Base-by-base conservation (phyloP, 305 asterid genomes). In the Withania somnifera region DNA sequence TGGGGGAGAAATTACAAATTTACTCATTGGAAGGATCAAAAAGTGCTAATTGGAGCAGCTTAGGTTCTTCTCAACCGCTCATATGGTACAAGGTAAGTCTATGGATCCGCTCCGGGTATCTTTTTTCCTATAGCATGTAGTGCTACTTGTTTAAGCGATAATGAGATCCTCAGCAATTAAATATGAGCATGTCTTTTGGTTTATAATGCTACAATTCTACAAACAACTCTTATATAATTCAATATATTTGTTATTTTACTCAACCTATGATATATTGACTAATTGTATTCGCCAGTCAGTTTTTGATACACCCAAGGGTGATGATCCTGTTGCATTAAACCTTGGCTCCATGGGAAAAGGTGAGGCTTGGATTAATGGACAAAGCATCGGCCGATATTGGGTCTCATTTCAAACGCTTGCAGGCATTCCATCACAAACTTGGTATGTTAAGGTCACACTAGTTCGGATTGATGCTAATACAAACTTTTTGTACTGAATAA, bases 321-420 rank as follows among this genome's bases (percentile, higher is more conserved):
- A 30, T 68, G 96, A 89, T 78, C 97, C 99, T 0, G 84, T 94
- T n/a, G 95, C 93, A 38, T 75, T 95, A 80, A 92, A 95, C 86
- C 97, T 95, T n/a, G 89, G 88, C 4, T 87, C 97, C 11, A 95
- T 94, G 99, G 97, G 98, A 51, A 95, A 95, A 87, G 99, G 99
- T 10, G 89, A 92, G 88, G 91, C 85, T 15, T 95, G 97, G 97
- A 83, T 95, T 52, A 95, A 95, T 36, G 95, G 97, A 24, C 90
- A 92, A 77, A 90, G 97, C 71, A 90, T 94, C 5, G 99, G 99
- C 61, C 90, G 98, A 75, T 95, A 94, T 69, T 95, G 99, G 99
- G 83, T 92, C 67, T 91, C 99, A 11, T 90, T 86, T 77, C 96
- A 0, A 79, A 91, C 86, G 13, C 86, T 85, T 4, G 81, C 40